Evolutionary conservation across 202 grass and related monocot genomes (phyloP).

Genomic region (Digitaria exilis): DNA sequence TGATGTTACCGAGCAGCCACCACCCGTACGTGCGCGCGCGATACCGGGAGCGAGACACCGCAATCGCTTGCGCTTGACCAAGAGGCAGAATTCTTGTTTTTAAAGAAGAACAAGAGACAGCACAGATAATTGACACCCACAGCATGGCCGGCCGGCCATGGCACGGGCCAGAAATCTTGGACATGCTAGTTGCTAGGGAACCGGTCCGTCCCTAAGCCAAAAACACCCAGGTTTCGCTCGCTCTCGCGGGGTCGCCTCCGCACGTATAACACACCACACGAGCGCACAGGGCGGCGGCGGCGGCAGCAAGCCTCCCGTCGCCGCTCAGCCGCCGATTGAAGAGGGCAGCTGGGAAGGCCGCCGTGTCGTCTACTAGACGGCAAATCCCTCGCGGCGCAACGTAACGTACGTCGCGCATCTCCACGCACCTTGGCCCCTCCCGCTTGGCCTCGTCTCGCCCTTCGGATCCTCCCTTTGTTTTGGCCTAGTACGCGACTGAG

Average conservation of each 20-base stretch:
- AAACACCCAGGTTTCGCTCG: neutral
- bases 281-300: neutral
- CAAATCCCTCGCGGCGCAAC: conserved; percentile 8
- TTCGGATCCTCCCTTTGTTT: conserved; percentile 28
- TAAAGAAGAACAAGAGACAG: too few relatives aligned
- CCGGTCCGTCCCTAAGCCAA: neutral
- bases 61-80: neutral
- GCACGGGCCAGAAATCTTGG: too few relatives aligned
- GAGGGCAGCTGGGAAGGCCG: neutral
- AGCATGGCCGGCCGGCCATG: too few relatives aligned
- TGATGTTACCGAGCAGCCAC: neutral
- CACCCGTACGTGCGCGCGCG: neutral
- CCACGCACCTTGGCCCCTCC: conserved; percentile 62
- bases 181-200: neutral
- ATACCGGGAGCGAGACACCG: neutral
- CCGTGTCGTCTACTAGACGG: conserved; percentile 17
- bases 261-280: neutral
- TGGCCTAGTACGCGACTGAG: neutral
- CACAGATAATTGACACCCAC: neutral
- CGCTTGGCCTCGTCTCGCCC: conserved; percentile 75
- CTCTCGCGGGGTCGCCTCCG: neutral
- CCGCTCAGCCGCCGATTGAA: neutral
- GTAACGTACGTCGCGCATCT: conserved; percentile 63
- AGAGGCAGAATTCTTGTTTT: too few relatives aligned
- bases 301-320: neutral